Evolutionary conservation across 352 stramenopile genomes (phyloP), one percentile per base, ranked within the genome.

Genomic region (Thalassiosira mediterranea): DNA sequence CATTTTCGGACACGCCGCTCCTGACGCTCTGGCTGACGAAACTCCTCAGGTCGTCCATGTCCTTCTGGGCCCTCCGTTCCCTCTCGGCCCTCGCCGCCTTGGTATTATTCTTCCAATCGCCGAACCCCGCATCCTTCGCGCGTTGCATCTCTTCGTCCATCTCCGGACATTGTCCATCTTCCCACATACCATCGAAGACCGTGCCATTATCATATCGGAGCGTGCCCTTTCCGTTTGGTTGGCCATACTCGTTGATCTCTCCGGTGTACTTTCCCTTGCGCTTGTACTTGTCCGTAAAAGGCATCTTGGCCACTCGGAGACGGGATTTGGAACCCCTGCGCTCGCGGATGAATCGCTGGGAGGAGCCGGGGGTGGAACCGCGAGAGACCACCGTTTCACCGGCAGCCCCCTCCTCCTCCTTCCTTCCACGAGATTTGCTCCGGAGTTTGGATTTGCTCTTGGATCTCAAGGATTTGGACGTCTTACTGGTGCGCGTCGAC

Each of bases 291-390:
- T 82, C 73, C 23, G 60, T 82, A 21, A 64, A 82, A 4, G 73
- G 66, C 73, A 82, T 82, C 57, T 82, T 76, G 15, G 65, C 42
- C 11, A 82, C 73, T 23, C 59, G 52, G 17, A 53, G 58, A 31
- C 26, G n/a, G 32, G 10, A 42, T 26, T 29, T 7, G 23, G 26
- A 7, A 42, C 52, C 52, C 13, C 34, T 31, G 10, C 26, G 19
- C 15, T 70, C 3, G 15, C 52, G 52, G 17, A 74, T 58, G n/a
- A 49, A 74, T 26, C 52, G 31, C 29, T 61, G 23, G 1, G 21
- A 23, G 28, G 38, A 58, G 17, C 37, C 28, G 11, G 1, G 34
- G 13, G 54, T 2, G 5, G 37, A 46, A 25, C 48, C 59, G 13
- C 46, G 42, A 21, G 32, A 42, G 4, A 74, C 40, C 11, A 46